Conservation (phyloP, 1,284 basidiomycete species). For the Moesziomyces globuligerus region DNA sequence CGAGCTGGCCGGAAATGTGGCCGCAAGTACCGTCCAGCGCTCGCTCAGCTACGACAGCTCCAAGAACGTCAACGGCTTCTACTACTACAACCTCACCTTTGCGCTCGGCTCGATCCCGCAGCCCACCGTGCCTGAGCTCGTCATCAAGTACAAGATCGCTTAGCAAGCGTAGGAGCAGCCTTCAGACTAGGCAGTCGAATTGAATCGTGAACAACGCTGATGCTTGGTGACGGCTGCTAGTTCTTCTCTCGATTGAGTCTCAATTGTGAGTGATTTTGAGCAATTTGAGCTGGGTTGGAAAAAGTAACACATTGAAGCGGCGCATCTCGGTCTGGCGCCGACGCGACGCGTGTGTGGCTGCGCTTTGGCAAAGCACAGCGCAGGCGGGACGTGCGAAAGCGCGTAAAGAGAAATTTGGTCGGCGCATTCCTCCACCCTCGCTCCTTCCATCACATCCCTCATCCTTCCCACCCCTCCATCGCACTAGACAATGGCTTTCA, state of each 20-base stretch:
- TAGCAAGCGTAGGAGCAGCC: neutral
- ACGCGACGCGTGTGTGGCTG: conserved; percentile 32
- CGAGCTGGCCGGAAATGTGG: conserved; percentile 20
- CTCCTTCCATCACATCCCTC: conserved; percentile 4
- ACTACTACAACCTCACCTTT: conserved; percentile 42
- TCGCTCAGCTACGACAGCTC: conserved; percentile 32
- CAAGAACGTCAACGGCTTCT: conserved; percentile 28
- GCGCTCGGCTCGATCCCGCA: conserved; percentile 24
- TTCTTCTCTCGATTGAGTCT: neutral
- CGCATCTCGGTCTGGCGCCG: conserved; percentile 1
- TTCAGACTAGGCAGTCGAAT: too few relatives aligned
- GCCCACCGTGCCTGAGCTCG: conserved; percentile 28
- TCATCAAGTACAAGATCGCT: conserved; percentile 24
- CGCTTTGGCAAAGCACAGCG: neutral
- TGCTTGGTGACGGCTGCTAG: conserved; percentile 3
- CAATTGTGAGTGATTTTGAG: neutral
- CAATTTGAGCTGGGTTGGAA: neutral
- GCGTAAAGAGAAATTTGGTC: conserved; percentile 8
- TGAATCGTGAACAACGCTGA: too few relatives aligned
- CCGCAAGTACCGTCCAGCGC: conserved; percentile 14
- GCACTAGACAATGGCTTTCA: conserved; percentile 28
- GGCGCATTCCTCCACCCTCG: conserved; percentile 10
- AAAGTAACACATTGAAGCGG: too few relatives aligned
- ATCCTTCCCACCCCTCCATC: neutral
- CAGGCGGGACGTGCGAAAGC: conserved; percentile 3